Conservation (phyloP, 1,139 yeast genomes). For the Kurtzmaniella quercitrusa region DNA sequence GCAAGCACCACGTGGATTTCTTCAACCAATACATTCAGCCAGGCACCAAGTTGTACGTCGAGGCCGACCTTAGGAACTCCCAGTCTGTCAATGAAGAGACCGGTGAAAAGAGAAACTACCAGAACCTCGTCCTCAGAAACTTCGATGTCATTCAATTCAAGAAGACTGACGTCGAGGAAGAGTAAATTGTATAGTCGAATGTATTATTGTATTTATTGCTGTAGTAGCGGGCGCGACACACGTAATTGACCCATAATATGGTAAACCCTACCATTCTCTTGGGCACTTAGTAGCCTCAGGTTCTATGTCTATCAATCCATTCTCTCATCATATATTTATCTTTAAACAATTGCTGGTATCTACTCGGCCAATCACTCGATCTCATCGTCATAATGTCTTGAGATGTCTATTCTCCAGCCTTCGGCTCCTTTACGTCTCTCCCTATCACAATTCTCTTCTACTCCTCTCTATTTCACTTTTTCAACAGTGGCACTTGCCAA, state of each 20-base stretch:
- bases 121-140: constrained; percentile 8
- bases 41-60: constrained; percentile 41
- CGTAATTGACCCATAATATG: no score
- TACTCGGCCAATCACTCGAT: no score
- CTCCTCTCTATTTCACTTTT: not conserved
- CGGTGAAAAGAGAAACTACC: constrained; percentile 21
- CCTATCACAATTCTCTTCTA: no score
- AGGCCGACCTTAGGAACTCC: constrained; percentile 34
- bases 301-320: no score
- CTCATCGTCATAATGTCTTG: no score
- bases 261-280: no score
- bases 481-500: constrained; percentile 35
- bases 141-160: constrained; percentile 38
- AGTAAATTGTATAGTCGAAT: constrained; percentile 2
- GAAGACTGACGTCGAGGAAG: constrained; percentile 15
- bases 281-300: no score
- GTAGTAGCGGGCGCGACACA: no score
- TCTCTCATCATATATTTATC: no score
- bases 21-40: constrained; percentile 39
- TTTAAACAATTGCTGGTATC: no score
- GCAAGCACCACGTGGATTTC: constrained; percentile 33
- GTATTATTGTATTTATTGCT: constrained; percentile 2
- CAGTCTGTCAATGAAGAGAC: constrained; percentile 31
- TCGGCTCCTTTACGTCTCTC: no score
- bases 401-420: no score